Percentiles rank a stretch among this genome's conserved stretches.
phyloP scores from a whole-genome alignment of 352 stramenopile genomes.

The Globisporangium rhizosaccharum region DNA sequence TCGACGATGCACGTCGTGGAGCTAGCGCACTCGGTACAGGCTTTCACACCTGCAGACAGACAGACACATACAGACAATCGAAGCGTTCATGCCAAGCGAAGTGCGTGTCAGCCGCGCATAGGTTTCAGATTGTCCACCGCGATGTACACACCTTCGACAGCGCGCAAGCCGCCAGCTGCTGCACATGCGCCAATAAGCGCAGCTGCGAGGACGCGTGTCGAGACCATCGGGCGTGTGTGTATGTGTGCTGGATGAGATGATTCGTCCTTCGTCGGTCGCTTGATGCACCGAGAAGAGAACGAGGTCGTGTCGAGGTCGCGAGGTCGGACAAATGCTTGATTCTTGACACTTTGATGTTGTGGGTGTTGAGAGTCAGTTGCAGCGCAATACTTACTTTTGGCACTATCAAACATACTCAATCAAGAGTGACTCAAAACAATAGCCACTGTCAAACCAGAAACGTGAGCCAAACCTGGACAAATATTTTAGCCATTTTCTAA shows the following conservation, averaged over 20 bases:
- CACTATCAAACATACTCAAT: neutral
- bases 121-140: neutral
- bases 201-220: conserved; percentile 1
- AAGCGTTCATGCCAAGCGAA: neutral
- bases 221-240: conserved; percentile 1
- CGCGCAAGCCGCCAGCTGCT: conserved; percentile 1
- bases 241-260: neutral
- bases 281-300: too few relatives aligned
- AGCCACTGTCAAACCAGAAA: too few relatives aligned
- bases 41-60: conserved; percentile 22
- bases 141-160: conserved; percentile 4
- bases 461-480: too few relatives aligned
- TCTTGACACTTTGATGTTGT: too few relatives aligned
- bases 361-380: neutral
- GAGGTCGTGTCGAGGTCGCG: too few relatives aligned
- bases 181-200: conserved; percentile 1
- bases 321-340: neutral
- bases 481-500: too few relatives aligned
- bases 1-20: conserved; percentile 59
- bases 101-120: neutral
- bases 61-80: neutral
- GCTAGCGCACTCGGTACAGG: conserved; percentile 42
- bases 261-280: too few relatives aligned
- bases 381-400: neutral
- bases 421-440: too few relatives aligned